phyloP scores from a whole-genome alignment of 192 early-diverging fungal genomes.

The Cetraspora pellucida region DNA sequence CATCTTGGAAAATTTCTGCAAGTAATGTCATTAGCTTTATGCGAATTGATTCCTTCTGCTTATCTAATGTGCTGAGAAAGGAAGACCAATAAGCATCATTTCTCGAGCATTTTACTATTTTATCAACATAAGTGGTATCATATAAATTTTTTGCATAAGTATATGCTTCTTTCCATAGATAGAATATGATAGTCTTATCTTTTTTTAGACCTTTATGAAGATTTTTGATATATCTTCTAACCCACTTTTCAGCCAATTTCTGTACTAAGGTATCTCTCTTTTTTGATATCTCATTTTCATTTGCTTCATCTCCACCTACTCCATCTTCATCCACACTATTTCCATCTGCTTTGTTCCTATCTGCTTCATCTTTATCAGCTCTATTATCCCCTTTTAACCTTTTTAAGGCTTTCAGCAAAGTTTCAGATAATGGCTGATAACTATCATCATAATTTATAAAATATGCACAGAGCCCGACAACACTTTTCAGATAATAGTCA shows the following conservation, averaged over 20 bases:
- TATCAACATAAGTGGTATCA: background rate
- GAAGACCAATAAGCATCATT: background rate
- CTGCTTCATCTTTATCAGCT: too few species aligned
- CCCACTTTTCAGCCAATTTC: constrained; percentile 19
- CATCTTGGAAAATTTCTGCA: background rate
- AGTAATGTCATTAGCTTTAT: background rate
- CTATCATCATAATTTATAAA: constrained; percentile 10
- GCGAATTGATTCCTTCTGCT: background rate
- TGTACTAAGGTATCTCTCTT: background rate
- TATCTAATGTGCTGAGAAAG: constrained; percentile 7
- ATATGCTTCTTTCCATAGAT: background rate
- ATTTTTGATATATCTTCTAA: constrained; percentile 9
- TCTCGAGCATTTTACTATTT: background rate
- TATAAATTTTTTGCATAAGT: constrained; percentile 14
- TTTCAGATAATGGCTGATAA: too few species aligned
- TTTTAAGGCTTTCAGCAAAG: background rate
- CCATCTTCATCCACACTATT: background rate
- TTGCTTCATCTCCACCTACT: background rate
- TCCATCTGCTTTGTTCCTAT: background rate
- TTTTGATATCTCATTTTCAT: constrained; percentile 4
- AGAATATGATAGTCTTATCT: constrained; percentile 8
- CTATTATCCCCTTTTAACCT: too few species aligned
- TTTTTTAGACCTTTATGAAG: constrained; percentile 11
- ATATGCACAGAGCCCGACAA: background rate
- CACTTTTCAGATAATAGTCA: background rate